Evolutionary conservation across 2,329 filamentous ascomycete genomes (phyloP).

Genomic region (Aspergillus clavatus): DNA sequence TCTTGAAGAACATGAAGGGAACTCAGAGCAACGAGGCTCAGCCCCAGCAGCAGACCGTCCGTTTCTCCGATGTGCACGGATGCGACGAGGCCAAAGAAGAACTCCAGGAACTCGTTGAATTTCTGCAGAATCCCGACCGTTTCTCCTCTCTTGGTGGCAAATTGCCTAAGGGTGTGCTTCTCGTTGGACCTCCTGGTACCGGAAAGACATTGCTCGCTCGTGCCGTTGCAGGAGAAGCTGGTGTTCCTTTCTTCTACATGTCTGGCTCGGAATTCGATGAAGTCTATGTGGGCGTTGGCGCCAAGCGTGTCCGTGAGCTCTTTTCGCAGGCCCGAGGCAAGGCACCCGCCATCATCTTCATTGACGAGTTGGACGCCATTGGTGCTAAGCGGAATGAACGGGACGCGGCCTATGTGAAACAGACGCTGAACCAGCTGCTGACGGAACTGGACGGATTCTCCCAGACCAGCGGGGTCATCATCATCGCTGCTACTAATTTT

Average conservation of each 20-base stretch:
- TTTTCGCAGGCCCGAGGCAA: constrained; percentile 78
- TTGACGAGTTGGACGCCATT: constrained; percentile 90
- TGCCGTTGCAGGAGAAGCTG: constrained; percentile 92
- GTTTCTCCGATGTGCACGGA: constrained; percentile 91
- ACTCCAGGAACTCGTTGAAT: constrained; percentile 93
- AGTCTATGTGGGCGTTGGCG: constrained; percentile 94
- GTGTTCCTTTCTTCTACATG: constrained; percentile 99
- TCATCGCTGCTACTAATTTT: constrained; percentile 94
- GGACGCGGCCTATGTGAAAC: constrained; percentile 92
- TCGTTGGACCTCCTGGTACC: constrained; percentile 93
- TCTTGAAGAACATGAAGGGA: constrained; percentile 72
- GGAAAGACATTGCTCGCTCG: constrained; percentile 94
- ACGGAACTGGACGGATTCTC: constrained; percentile 97
- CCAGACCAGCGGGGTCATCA: constrained; percentile 88
- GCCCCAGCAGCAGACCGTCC: constrained; percentile 83
- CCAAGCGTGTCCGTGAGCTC: constrained; percentile 93
- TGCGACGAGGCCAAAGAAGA: constrained; percentile 99
- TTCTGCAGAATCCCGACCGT: constrained; percentile 85
- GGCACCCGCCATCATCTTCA: constrained; percentile 89
- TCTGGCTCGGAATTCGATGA: constrained; percentile 98
- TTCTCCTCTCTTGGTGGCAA: constrained; percentile 94
- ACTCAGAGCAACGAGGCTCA: constrained; percentile 76
- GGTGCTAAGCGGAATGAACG: constrained; percentile 88
- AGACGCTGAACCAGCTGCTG: constrained; percentile 93
- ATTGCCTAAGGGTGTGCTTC: constrained; percentile 89